These are phyloP conservation scores for Kluyveromyces starmeri DNA, from an alignment of 805 yeast species.

Conservation along the genomic window DNA sequence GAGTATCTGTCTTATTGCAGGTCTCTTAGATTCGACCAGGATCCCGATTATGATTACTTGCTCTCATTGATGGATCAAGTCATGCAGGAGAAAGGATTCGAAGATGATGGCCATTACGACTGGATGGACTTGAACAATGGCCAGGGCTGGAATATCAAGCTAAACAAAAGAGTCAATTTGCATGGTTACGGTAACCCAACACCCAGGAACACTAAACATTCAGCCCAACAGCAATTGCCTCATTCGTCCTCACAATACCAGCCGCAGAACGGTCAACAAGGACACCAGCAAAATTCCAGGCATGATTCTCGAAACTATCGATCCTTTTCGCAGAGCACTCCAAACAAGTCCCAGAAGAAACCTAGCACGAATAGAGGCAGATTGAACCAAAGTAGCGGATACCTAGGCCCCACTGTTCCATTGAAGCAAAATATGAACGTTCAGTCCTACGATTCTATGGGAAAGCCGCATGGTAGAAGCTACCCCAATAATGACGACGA, in stretches of 20 bases:
- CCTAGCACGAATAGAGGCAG: background rate
- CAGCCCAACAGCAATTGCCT: constrained; percentile 14
- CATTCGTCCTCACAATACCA: constrained; percentile 10
- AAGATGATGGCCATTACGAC: constrained; percentile 62
- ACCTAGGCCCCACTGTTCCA: constrained; percentile 1
- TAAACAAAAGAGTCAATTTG: constrained; percentile 69
- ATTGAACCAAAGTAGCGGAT: constrained; percentile 1
- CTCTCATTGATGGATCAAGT: constrained; percentile 52
- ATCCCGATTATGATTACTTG: constrained; percentile 67
- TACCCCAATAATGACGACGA: constrained; percentile 5
- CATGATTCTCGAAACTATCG: constrained; percentile 14
- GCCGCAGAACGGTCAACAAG: constrained; percentile 11
- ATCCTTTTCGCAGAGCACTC: constrained; percentile 9
- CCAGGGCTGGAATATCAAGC: constrained; percentile 69
- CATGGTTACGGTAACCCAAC: constrained; percentile 76
- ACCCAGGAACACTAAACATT: constrained; percentile 30
- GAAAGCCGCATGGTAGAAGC: constrained; percentile 11
- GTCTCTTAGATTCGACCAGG: constrained; percentile 64
- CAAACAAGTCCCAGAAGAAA: constrained; percentile 4
- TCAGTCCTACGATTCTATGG: constrained; percentile 23
- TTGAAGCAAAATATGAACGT: constrained; percentile 1
- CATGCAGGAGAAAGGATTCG: constrained; percentile 47
- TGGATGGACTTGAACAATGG: constrained; percentile 79
- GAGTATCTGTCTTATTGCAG: constrained; percentile 65
- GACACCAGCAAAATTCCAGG: constrained; percentile 12